These are phyloP conservation scores for Rhizoclosmatium sp. DNA, from an alignment of 192 early-diverging fungal genomes.

Conservation along the genomic window DNA sequence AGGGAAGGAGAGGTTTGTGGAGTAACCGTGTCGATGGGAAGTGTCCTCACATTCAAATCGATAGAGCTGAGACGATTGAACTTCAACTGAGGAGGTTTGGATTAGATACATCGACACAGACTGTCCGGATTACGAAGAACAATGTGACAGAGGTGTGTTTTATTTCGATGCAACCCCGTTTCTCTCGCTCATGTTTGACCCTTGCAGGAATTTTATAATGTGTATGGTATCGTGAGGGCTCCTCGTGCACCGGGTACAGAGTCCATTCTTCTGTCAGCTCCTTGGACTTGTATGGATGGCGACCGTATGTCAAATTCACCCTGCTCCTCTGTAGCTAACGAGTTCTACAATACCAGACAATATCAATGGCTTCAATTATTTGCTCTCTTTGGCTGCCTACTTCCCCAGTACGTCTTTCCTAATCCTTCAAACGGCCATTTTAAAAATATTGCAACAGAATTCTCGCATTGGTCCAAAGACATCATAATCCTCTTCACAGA, in stretches of 20 bases:
- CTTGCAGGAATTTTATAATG: conserved; percentile 66
- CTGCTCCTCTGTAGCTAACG: conserved; percentile 40
- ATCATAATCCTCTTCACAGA: conserved; percentile 89
- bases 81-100: conserved; percentile 2
- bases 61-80: conserved; percentile 8
- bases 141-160: conserved; percentile 9
- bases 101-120: conserved; percentile 6
- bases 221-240: conserved; percentile 82
- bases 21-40: background rate
- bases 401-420: conserved; percentile 40
- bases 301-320: conserved; percentile 57
- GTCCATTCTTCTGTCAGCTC: conserved; percentile 82
- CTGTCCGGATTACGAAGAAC: conserved; percentile 1
- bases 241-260: conserved; percentile 89
- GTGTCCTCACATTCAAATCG: background rate
- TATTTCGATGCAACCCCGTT: conserved; percentile 45
- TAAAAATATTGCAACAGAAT: conserved; percentile 32
- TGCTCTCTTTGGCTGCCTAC: conserved; percentile 55
- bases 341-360: conserved; percentile 37
- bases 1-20: conserved; percentile 1
- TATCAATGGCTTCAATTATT: conserved; percentile 47
- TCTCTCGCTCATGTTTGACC: conserved; percentile 61
- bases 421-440: background rate
- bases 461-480: conserved; percentile 92
- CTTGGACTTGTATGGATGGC: conserved; percentile 75